Base-by-base conservation (phyloP, 164 flowering plant genomes). In the Vitis cinerea region DNA sequence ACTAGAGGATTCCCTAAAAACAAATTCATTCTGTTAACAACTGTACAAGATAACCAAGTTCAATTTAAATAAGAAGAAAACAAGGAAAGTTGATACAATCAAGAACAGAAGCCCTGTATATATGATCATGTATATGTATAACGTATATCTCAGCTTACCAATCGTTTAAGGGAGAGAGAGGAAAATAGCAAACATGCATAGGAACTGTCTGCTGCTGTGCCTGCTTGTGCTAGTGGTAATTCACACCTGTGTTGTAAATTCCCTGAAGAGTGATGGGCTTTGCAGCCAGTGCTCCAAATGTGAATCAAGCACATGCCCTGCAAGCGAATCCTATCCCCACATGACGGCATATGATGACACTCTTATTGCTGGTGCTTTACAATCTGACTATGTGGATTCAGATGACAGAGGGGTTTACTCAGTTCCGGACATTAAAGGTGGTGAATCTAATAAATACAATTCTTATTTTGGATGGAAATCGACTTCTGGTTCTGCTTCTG, bases 401-500 rank as follows among this genome's bases (percentile, higher is more conserved):
- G 53, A 66, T 6, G 88, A 86, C 59, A 72, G 80, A 65, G 83
- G 88, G 16, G 86, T 84, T 57, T 88, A 86, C 69, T 83, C 90
- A 9, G 92, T 86, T 19, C 88, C 88, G 1, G 68, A 84, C 66
- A 67, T 83, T 69, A 69, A 69, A 61, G 87, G 86, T 11, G 87
- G 88, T 0, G 77, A 71, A 27, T 80, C 82, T 3, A 9, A 30
- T 8, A 55, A 64, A 10, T 72, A 72, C 54, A 88, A 83, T 76
- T 73, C 84, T 12, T 88, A 88, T 61, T 88, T 62, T 72, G 90
- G 90, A 8, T 88, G 90, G 93, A 27, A 84, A 74, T 85, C 89
- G 1, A 80, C 88, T 59, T 86, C 93, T n/a, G 93, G 90, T 44
- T 83, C 90, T 1, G 83, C 86, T 75, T 85, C 88, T 15, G 90